These are phyloP conservation scores for Gelatoporia subvermispora DNA, from an alignment of 768 basidiomycete genomes.

Conservation along the genomic window DNA sequence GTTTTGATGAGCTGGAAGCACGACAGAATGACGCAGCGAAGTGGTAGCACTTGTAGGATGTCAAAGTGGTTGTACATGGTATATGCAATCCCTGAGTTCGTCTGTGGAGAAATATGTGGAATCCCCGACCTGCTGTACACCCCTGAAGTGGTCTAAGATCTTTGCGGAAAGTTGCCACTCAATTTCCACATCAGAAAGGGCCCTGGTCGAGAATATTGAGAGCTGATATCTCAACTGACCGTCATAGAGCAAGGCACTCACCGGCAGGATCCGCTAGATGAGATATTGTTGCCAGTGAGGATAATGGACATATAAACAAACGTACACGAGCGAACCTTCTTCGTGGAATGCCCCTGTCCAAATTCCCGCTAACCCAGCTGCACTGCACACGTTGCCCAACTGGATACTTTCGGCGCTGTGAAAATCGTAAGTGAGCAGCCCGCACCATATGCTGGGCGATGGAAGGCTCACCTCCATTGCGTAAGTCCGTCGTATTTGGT, in stretches of 20 bases:
- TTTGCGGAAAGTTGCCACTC: neutral
- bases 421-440: neutral
- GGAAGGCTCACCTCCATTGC: slow-evolving; percentile 51
- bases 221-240: slow-evolving; percentile 1
- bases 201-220: slow-evolving; percentile 31
- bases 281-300: slow-evolving; percentile 4
- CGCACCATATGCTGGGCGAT: neutral
- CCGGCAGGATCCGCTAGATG: slow-evolving; percentile 60
- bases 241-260: slow-evolving; percentile 33
- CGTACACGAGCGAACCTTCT: slow-evolving; percentile 31
- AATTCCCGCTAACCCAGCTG: slow-evolving; percentile 59
- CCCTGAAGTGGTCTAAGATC: neutral
- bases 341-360: slow-evolving; percentile 66
- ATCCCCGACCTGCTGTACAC: too few species aligned
- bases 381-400: slow-evolving; percentile 60
- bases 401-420: slow-evolving; percentile 64
- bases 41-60: too few species aligned
- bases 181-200: slow-evolving; percentile 75
- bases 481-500: slow-evolving; percentile 48
- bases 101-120: too few species aligned
- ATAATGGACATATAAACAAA: slow-evolving; percentile 1
- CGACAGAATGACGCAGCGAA: too few species aligned
- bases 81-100: too few species aligned
- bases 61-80: too few species aligned
- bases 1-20: too few species aligned